These are phyloP conservation scores for Amesomyces nigricolor DNA, from an alignment of 2,329 filamentous ascomycete genomes.

Conservation along the genomic window DNA sequence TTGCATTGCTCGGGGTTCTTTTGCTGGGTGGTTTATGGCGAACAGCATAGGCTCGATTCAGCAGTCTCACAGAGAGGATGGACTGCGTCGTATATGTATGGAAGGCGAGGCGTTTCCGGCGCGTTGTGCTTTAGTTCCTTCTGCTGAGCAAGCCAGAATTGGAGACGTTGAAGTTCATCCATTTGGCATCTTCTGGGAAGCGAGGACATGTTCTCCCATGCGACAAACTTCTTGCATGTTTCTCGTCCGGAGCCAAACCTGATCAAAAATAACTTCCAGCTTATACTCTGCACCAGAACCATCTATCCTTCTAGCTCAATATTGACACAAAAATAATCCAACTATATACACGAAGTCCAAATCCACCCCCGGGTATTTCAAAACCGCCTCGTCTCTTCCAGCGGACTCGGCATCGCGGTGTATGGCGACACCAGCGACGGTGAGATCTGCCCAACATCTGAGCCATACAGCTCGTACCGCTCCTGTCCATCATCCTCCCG, in stretches of 20 bases:
- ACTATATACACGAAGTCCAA: background rate
- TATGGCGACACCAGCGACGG: constrained; percentile 9
- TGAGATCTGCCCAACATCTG: constrained; percentile 24
- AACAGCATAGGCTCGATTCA: background rate
- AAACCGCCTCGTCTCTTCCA: background rate
- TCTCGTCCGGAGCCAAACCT: too few species aligned
- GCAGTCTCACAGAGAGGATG: background rate
- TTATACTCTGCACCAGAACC: too few species aligned
- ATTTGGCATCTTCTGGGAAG: too few species aligned
- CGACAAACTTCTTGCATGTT: too few species aligned
- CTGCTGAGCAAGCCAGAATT: too few species aligned
- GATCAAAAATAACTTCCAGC: too few species aligned
- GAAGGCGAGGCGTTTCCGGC: constrained; percentile 8
- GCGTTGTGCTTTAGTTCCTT: background rate
- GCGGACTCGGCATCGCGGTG: constrained; percentile 2
- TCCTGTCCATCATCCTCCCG: constrained; percentile 17
- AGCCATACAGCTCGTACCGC: constrained; percentile 43
- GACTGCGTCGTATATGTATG: background rate
- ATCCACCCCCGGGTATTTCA: background rate
- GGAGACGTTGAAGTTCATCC: too few species aligned
- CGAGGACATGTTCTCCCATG: too few species aligned
- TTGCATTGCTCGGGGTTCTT: constrained; percentile 7
- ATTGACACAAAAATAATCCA: too few species aligned
- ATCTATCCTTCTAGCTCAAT: too few species aligned
- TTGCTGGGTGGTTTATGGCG: background rate